Conservation (phyloP, 805 yeast species). For the Metschnikowia reukaufii region DNA sequence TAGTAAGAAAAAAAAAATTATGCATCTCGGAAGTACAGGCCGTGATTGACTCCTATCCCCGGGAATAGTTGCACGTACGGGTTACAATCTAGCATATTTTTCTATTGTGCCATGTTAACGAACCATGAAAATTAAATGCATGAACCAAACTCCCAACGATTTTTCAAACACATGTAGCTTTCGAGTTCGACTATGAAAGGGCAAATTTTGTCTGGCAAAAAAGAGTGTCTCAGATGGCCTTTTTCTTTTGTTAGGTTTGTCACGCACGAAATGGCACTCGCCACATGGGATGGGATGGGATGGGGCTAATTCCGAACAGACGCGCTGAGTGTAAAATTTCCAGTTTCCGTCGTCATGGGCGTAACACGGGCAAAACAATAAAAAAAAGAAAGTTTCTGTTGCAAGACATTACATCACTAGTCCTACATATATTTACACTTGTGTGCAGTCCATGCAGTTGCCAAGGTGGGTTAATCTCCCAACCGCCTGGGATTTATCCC, state of each 20-base stretch:
- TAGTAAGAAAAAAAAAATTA: neutral
- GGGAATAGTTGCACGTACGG: no score
- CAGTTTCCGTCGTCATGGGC: neutral
- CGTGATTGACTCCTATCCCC: neutral
- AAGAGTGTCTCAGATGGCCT: slow-evolving; percentile 3
- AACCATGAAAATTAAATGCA: neutral
- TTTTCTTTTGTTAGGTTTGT: neutral
- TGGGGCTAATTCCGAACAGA: slow-evolving; percentile 5
- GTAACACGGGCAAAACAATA: neutral
- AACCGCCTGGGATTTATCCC: neutral
- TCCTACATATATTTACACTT: neutral
- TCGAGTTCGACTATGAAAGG: no score
- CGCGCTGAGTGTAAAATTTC: neutral
- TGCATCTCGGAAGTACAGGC: neutral
- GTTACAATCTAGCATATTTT: neutral
- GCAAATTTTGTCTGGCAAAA: neutral
- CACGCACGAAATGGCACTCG: neutral
- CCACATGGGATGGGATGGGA: slow-evolving; percentile 3
- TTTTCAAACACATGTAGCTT: no score
- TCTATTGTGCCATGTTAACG: neutral
- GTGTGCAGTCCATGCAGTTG: no score
- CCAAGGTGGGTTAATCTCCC: neutral
- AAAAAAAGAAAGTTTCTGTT: neutral
- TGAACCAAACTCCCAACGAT: no score
- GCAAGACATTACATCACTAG: neutral